Evolutionary conservation across 768 basidiomycete genomes (phyloP).

Genomic region (Amanita jacksonii): DNA sequence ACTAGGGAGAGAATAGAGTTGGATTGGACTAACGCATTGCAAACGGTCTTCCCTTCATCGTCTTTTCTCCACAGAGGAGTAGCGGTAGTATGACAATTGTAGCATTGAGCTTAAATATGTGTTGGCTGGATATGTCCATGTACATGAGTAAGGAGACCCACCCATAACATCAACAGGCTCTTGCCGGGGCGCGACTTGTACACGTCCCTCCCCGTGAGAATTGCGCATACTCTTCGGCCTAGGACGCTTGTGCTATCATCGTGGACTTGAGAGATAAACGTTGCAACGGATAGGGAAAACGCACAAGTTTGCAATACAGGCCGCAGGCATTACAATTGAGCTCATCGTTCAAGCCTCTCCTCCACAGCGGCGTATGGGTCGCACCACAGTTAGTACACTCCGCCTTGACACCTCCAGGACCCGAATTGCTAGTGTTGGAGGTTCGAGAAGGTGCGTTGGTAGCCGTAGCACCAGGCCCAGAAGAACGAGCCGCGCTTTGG

Average conservation of each 20-base stretch:
- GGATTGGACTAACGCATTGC: constrained; percentile 63
- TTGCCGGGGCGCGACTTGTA: constrained; percentile 52
- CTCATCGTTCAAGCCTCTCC: constrained; percentile 80
- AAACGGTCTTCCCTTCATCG: constrained; percentile 85
- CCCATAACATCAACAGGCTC: constrained; percentile 69
- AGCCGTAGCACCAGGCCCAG: constrained; percentile 57
- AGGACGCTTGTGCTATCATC: constrained; percentile 69
- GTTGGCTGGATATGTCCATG: constrained; percentile 22
- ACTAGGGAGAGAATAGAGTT: constrained; percentile 2
- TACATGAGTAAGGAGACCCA: constrained; percentile 28
- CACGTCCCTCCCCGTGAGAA: constrained; percentile 62
- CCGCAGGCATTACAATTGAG: constrained; percentile 87
- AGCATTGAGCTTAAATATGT: constrained; percentile 62
- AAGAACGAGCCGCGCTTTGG: constrained; percentile 38
- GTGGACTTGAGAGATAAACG: constrained; percentile 10
- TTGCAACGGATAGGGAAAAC: constrained; percentile 17
- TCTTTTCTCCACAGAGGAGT: constrained; percentile 89
- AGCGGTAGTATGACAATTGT: constrained; percentile 83
- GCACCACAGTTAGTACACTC: constrained; percentile 87
- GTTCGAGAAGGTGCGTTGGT: constrained; percentile 37
- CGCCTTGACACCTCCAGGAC: constrained; percentile 57
- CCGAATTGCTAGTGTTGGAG: constrained; percentile 24
- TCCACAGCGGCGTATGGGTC: constrained; percentile 83
- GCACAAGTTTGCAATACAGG: constrained; percentile 75
- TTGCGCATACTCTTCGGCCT: constrained; percentile 84